Percentiles rank a stretch among this genome's conserved stretches.
Conservation (phyloP, 1,139 yeast genomes). For the Petasospora fabianii region DNA sequence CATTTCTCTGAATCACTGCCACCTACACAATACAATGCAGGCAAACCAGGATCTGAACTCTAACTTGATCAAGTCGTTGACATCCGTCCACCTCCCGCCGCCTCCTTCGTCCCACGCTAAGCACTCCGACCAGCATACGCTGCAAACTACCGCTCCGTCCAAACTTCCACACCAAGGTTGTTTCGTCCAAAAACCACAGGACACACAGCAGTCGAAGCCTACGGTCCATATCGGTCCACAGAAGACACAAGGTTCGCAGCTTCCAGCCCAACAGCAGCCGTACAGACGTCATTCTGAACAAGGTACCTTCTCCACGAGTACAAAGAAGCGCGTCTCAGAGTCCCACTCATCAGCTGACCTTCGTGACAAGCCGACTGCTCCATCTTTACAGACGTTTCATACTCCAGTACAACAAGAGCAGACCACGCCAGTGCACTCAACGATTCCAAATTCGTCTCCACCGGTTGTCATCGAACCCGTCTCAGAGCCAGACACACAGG, state of each 20-base stretch:
- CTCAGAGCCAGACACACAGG: neutral
- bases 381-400: neutral
- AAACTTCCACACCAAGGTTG: neutral
- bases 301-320: neutral
- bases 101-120: slow-evolving; percentile 35
- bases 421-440: slow-evolving; percentile 6
- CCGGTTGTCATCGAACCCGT: neutral
- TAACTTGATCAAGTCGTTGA: slow-evolving; percentile 38
- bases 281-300: neutral
- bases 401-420: slow-evolving; percentile 4
- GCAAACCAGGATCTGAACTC: slow-evolving; percentile 32
- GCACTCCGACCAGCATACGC: neutral
- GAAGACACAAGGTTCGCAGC: neutral
- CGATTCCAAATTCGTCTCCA: slow-evolving; percentile 10
- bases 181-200: too few relatives aligned
- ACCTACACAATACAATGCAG: slow-evolving; percentile 17
- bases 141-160: neutral
- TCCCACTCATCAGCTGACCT: neutral
- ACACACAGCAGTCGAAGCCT: too few relatives aligned
- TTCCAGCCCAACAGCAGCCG: neutral
- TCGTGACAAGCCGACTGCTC: neutral
- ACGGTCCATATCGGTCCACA: too few relatives aligned
- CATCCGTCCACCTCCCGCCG: slow-evolving; percentile 42
- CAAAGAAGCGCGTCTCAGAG: neutral
- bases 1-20: too few relatives aligned